Conservation (phyloP, 768 basidiomycete genomes). For the Phlebiopsis flavidoalba region DNA sequence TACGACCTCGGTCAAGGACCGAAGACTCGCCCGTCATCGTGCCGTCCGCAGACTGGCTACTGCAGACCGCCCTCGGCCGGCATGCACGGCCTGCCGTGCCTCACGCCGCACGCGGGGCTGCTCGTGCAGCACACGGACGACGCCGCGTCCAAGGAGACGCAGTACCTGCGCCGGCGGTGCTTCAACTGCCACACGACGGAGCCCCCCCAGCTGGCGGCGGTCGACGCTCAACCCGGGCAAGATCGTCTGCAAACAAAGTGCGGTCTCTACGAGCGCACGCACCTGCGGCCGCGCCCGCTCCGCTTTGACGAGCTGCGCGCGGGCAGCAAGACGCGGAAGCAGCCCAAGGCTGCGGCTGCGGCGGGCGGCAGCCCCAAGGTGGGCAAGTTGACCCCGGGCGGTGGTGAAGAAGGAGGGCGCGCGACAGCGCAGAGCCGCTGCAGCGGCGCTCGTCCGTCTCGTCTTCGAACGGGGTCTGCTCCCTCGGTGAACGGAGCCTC, state of each 20-base stretch:
- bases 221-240: constrained; percentile 83
- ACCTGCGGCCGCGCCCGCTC: constrained; percentile 74
- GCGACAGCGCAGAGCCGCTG: constrained; percentile 34
- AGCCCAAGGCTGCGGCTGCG: constrained; percentile 24
- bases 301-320: constrained; percentile 86
- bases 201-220: constrained; percentile 83
- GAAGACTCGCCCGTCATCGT: constrained; percentile 47
- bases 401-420: constrained; percentile 63
- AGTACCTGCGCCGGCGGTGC: constrained; percentile 82
- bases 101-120: constrained; percentile 43
- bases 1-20: constrained; percentile 53
- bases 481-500: constrained; percentile 45
- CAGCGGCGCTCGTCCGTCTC: constrained; percentile 62
- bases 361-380: constrained; percentile 21
- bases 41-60: constrained; percentile 47
- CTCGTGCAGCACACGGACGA: constrained; percentile 88
- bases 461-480: constrained; percentile 47
- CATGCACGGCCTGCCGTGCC: constrained; percentile 32
- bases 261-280: constrained; percentile 86
- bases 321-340: constrained; percentile 78
- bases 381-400: constrained; percentile 31
- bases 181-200: constrained; percentile 92
- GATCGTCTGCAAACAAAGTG: constrained; percentile 95
- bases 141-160: constrained; percentile 85
- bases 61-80: constrained; percentile 31